Evolutionary conservation across 495 filamentous ascomycete genomes (phyloP).

Genomic region (Penicillium coffeae): DNA sequence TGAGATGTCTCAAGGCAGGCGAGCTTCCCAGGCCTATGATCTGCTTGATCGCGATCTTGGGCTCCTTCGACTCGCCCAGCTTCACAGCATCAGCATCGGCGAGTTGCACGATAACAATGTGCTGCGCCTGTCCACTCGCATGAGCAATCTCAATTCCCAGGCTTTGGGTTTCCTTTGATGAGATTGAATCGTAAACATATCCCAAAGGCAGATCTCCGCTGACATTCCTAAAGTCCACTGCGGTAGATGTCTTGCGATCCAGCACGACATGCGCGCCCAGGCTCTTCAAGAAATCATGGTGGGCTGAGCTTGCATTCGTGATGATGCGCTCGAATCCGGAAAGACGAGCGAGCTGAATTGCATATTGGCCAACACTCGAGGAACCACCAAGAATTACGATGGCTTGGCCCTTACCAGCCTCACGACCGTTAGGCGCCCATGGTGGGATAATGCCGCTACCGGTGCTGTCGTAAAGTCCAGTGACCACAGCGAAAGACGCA

Average conservation of each 20-base stretch:
- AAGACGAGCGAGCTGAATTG: slow-evolving; percentile 38
- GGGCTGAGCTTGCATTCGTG: slow-evolving; percentile 39
- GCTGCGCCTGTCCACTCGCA: not conserved
- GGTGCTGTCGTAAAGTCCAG: slow-evolving; percentile 28
- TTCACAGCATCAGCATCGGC: slow-evolving; percentile 8
- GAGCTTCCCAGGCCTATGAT: slow-evolving; percentile 15
- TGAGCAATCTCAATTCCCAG: slow-evolving; percentile 15
- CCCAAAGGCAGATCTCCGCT: slow-evolving; percentile 7
- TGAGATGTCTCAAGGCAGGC: slow-evolving; percentile 15
- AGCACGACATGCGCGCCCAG: slow-evolving; percentile 37
- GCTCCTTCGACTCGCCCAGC: slow-evolving; percentile 10
- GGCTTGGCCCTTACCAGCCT: slow-evolving; percentile 22
- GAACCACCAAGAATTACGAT: slow-evolving; percentile 47
- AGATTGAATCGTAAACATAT: slow-evolving; percentile 18
- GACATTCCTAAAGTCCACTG: slow-evolving; percentile 5
- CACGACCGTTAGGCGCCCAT: slow-evolving; percentile 19
- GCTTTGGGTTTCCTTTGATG: slow-evolving; percentile 8
- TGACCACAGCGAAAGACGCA: slow-evolving; percentile 29
- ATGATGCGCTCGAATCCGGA: slow-evolving; percentile 42
- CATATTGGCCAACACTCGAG: slow-evolving; percentile 40
- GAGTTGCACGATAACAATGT: slow-evolving; percentile 11
- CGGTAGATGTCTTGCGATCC: slow-evolving; percentile 9
- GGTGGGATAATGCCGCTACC: slow-evolving; percentile 14
- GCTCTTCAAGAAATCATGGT: slow-evolving; percentile 39
- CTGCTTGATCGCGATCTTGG: slow-evolving; percentile 10